A percentile compares a stretch with the other conserved stretches of the same genome.
Evolutionary conservation across 2,329 filamentous ascomycete genomes (phyloP).

Genomic region (Cladosporium sp.): DNA sequence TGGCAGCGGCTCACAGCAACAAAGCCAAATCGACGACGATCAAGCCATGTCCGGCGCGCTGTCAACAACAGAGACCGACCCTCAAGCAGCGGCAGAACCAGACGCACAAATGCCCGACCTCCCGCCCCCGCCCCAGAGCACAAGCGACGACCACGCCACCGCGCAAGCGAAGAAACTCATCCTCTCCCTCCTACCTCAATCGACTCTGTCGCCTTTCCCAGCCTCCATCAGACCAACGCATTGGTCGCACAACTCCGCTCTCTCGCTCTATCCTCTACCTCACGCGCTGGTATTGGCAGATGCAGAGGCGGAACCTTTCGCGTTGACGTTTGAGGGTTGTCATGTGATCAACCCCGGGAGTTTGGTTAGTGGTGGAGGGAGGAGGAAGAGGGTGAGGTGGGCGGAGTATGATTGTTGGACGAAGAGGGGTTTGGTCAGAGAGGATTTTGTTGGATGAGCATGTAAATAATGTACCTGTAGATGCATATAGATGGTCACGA

Average conservation of each 20-base stretch:
- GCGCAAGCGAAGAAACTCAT: conserved; percentile 53
- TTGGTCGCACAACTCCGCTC: conserved; percentile 75
- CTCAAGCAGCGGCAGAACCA: not conserved
- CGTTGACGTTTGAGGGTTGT: conserved; percentile 89
- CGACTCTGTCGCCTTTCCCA: conserved; percentile 81
- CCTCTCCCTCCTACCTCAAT: conserved; percentile 88
- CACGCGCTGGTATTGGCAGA: conserved; percentile 81
- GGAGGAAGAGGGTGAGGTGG: conserved; percentile 68
- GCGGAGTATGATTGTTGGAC: conserved; percentile 75
- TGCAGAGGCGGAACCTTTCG: conserved; percentile 74
- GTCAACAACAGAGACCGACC: conserved; percentile 15
- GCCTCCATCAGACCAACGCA: conserved; percentile 74
- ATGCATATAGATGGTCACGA: too few species aligned
- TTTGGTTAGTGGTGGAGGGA: conserved; percentile 59
- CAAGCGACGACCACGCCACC: conserved; percentile 3
- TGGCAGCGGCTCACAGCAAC: not conserved
- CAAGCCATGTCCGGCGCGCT: conserved; percentile 28
- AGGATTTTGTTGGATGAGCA: conserved; percentile 40
- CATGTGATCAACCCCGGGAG: conserved; percentile 91
- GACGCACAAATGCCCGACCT: conserved; percentile 2
- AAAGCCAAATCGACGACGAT: conserved; percentile 19
- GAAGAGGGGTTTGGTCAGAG: conserved; percentile 57
- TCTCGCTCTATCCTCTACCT: conserved; percentile 85
- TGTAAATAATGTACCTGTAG: too few species aligned
- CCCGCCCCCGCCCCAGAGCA: not conserved